Evolutionary conservation across 129 eudicot species (phyloP).

Genomic region (Flaveria linearis): DNA sequence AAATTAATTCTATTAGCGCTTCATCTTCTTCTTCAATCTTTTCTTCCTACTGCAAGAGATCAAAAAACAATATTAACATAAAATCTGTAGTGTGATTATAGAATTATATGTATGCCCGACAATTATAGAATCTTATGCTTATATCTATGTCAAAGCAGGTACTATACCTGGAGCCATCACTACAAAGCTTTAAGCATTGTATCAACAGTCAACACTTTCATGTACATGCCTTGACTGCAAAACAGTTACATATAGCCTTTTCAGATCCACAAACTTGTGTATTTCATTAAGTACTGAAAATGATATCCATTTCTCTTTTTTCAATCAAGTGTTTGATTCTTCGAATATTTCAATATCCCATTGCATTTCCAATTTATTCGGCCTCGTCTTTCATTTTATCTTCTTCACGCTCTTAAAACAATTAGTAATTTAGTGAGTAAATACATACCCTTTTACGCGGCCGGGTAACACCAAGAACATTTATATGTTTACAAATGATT

Average conservation of each 20-base stretch:
- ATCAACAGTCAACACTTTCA: slow-evolving; percentile 51
- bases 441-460: background rate
- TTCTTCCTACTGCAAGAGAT: slow-evolving; percentile 39
- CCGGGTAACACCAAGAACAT: background rate
- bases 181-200: slow-evolving; percentile 70
- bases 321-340: slow-evolving; percentile 59
- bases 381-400: slow-evolving; percentile 52
- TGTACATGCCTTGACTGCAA: slow-evolving; percentile 75
- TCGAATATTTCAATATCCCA: slow-evolving; percentile 48
- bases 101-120: background rate
- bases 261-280: background rate
- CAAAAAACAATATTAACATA: background rate
- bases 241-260: slow-evolving; percentile 11
- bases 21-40: slow-evolving; percentile 63
- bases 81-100: background rate
- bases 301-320: slow-evolving; percentile 70
- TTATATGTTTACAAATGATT: background rate
- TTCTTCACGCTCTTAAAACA: slow-evolving; percentile 40
- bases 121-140: background rate
- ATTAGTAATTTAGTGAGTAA: background rate
- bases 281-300: slow-evolving; percentile 69
- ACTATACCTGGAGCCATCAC: slow-evolving; percentile 39
- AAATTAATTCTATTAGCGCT: slow-evolving; percentile 53
- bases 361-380: slow-evolving; percentile 76
- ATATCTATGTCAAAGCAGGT: background rate